Conservation (phyloP, 257 asterid species). For the Jasminum sambac region DNA sequence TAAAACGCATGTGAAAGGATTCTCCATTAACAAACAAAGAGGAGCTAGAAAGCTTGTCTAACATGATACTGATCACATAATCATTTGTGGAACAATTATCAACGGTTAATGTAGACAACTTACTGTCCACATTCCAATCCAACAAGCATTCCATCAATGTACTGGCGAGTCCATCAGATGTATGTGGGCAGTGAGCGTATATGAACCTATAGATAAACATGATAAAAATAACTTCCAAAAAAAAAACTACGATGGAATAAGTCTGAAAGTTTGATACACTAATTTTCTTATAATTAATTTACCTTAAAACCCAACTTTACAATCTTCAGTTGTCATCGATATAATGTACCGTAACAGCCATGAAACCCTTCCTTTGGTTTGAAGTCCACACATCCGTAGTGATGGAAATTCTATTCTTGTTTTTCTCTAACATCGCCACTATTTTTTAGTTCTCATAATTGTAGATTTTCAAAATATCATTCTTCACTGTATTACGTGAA, state of each 20-base stretch:
- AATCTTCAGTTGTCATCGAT: not conserved
- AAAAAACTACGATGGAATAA: too few relatives aligned
- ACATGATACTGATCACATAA: too few relatives aligned
- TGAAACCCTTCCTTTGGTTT: not conserved
- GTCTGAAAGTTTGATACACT: not conserved
- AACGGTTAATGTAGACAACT: not conserved
- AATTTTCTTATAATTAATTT: not conserved
- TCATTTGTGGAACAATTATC: not conserved
- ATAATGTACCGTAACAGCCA: not conserved
- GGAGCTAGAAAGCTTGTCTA: not conserved
- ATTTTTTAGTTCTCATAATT: not conserved
- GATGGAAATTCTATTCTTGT: not conserved
- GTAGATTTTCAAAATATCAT: not conserved
- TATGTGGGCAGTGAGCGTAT: not conserved
- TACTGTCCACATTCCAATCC: not conserved
- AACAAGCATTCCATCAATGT: not conserved
- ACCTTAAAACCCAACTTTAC: not conserved
- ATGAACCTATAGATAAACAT: too few relatives aligned
- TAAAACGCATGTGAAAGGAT: not conserved
- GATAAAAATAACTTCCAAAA: too few relatives aligned
- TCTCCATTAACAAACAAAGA: not conserved
- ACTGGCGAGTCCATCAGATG: too few relatives aligned
- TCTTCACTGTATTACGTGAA: not conserved
- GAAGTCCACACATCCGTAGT: not conserved
- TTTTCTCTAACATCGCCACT: not conserved